A percentile compares a stretch with the other conserved stretches of the same genome.
phyloP scores from a whole-genome alignment of 352 stramenopile genomes.

The Bremia lactucae region DNA sequence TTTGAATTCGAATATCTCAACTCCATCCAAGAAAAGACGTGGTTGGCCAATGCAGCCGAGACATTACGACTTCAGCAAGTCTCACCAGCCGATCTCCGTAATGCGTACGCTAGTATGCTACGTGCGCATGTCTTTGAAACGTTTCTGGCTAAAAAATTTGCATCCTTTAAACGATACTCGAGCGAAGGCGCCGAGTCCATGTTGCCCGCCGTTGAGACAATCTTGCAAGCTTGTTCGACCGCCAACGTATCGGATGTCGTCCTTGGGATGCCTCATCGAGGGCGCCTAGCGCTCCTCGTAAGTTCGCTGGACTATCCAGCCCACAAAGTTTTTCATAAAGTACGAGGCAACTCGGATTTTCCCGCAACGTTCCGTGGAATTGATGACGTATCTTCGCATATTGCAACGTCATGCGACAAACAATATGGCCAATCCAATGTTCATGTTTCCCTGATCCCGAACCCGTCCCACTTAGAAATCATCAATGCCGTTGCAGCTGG shows the following conservation, averaged over 20 bases:
- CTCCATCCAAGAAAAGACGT: conserved; percentile 48
- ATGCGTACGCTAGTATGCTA: conserved; percentile 71
- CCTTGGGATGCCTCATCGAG: conserved; percentile 82
- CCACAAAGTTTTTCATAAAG: conserved; percentile 77
- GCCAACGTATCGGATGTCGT: conserved; percentile 58
- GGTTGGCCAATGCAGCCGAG: conserved; percentile 51
- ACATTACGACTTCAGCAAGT: conserved; percentile 28
- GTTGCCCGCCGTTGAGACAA: conserved; percentile 59
- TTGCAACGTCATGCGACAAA: conserved; percentile 68
- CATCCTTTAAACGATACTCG: conserved; percentile 82
- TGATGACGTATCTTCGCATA: conserved; percentile 82
- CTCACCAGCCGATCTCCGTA: conserved; percentile 56
- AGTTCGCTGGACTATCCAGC: conserved; percentile 69
- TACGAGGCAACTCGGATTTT: conserved; percentile 70
- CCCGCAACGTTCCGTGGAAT: conserved; percentile 42
- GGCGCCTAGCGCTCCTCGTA: conserved; percentile 66
- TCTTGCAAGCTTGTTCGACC: conserved; percentile 43
- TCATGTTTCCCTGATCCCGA: conserved; percentile 80
- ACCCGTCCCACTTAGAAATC: conserved; percentile 83
- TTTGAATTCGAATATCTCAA: conserved; percentile 76
- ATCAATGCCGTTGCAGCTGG: conserved; percentile 79
- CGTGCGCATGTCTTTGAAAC: conserved; percentile 75
- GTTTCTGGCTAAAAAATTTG: conserved; percentile 82
- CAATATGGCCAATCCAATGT: conserved; percentile 44
- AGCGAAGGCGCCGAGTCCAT: conserved; percentile 78